These are phyloP conservation scores for Phlyctochytrium arcticum DNA, from an alignment of 192 early-diverging fungal species.

Conservation along the genomic window DNA sequence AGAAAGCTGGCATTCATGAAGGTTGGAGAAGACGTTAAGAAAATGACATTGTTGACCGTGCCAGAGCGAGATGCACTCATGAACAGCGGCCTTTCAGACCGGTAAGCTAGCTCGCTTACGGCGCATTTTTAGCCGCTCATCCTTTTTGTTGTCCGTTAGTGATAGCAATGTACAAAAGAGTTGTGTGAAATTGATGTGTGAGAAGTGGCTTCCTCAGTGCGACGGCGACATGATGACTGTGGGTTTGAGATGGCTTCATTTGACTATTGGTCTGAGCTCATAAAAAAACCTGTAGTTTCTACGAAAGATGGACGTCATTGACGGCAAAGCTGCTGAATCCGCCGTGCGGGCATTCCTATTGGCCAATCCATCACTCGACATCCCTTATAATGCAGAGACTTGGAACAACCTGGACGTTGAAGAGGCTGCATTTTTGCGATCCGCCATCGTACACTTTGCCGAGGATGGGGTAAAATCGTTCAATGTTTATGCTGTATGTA, in stretches of 20 bases:
- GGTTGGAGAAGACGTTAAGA: conserved; percentile 61
- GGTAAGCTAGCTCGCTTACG: conserved; percentile 32
- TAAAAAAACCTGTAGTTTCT: conserved; percentile 13
- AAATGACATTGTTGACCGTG: conserved; percentile 65
- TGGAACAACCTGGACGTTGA: conserved; percentile 54
- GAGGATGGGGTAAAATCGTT: conserved; percentile 8
- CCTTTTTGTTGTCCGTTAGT: conserved; percentile 18
- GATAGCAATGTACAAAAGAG: conserved; percentile 74
- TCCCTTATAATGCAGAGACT: conserved; percentile 24
- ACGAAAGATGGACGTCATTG: conserved; percentile 14
- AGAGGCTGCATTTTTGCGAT: conserved; percentile 37
- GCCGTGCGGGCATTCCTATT: conserved; percentile 13
- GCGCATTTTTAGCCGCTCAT: not conserved
- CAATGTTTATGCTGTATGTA: not conserved
- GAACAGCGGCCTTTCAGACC: conserved; percentile 74
- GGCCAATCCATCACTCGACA: not conserved
- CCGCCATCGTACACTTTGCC: not conserved
- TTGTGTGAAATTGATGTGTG: conserved; percentile 55
- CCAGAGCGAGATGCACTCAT: conserved; percentile 70
- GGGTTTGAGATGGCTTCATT: not conserved
- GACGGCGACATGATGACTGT: conserved; percentile 3
- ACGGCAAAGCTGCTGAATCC: conserved; percentile 5
- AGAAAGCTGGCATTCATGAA: conserved; percentile 68
- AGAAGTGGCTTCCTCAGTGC: conserved; percentile 17
- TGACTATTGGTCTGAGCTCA: not conserved